phyloP scores from a whole-genome alignment of 768 basidiomycete species.

The Lactarius hengduanensis region DNA sequence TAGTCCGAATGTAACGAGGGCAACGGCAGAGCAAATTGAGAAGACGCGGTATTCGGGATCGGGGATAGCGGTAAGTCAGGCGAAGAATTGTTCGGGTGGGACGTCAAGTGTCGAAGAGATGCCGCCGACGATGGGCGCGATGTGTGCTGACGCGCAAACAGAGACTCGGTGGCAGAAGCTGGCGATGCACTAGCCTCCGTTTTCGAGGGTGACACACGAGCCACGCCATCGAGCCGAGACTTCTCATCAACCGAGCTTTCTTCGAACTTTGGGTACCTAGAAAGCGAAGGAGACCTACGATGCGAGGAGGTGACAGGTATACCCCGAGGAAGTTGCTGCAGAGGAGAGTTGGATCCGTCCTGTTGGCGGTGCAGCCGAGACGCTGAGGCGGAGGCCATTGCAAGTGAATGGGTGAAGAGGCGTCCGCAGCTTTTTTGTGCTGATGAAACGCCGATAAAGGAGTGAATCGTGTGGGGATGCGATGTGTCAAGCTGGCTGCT shows the following conservation, averaged over 20 bases:
- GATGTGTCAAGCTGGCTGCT: conserved; percentile 16
- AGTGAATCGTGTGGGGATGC: neutral
- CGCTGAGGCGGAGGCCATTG: conserved; percentile 10
- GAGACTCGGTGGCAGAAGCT: neutral
- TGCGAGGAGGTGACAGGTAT: conserved; percentile 15
- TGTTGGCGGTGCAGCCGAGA: conserved; percentile 15
- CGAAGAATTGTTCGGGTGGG: conserved; percentile 8
- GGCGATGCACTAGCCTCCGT: conserved; percentile 8
- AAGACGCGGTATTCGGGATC: conserved; percentile 2
- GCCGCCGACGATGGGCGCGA: conserved; percentile 16
- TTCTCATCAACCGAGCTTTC: conserved; percentile 17
- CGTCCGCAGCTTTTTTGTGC: conserved; percentile 1
- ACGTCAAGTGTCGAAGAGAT: conserved; percentile 17
- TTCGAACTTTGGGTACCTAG: conserved; percentile 18
- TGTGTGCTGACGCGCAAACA: conserved; percentile 5
- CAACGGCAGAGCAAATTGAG: conserved; percentile 25
- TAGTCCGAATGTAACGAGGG: conserved; percentile 28
- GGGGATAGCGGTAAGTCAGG: conserved; percentile 12
- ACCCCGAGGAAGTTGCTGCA: conserved; percentile 14
- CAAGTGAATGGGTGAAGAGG: neutral
- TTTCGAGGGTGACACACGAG: conserved; percentile 5
- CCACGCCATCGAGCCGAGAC: conserved; percentile 7
- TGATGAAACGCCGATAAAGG: conserved; percentile 10
- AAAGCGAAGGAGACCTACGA: conserved; percentile 15
- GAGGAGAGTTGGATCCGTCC: conserved; percentile 6